Conservation (phyloP, 805 yeast species). For the Candida saitoana region DNA sequence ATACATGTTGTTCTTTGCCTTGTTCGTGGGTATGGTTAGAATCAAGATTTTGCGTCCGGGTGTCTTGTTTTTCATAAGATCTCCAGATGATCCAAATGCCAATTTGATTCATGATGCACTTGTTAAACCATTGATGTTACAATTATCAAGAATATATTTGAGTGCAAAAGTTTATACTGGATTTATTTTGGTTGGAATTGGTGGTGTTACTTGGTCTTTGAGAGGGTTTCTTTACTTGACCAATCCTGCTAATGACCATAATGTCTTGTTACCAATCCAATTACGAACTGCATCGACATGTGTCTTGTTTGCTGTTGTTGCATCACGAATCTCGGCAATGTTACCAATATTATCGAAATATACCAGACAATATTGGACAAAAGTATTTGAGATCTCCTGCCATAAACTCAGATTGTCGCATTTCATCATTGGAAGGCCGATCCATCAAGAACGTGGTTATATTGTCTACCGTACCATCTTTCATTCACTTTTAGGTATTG, state of each 20-base stretch:
- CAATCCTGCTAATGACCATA: constrained; percentile 12
- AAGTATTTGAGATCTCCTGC: constrained; percentile 53
- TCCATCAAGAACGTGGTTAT: constrained; percentile 67
- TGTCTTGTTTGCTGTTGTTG: not conserved
- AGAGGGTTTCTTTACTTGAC: constrained; percentile 19
- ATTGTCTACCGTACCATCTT: constrained; percentile 50
- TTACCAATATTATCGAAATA: constrained; percentile 18
- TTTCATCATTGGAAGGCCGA: constrained; percentile 64
- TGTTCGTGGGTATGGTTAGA: constrained; percentile 81
- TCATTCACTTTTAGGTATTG: constrained; percentile 39
- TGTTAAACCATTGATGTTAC: constrained; percentile 68
- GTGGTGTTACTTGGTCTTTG: constrained; percentile 52
- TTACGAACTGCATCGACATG: constrained; percentile 8
- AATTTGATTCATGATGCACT: constrained; percentile 84
- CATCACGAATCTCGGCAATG: constrained; percentile 5
- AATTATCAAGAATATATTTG: constrained; percentile 65
- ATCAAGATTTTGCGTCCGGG: constrained; percentile 75
- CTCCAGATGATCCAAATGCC: constrained; percentile 91
- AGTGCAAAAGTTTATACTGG: constrained; percentile 73
- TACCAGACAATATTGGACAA: constrained; percentile 56
- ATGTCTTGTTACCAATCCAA: constrained; percentile 26
- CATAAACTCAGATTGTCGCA: constrained; percentile 68
- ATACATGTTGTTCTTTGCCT: constrained; percentile 85
- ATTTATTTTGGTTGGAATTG: constrained; percentile 73
- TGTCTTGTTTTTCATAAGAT: constrained; percentile 83